Conservation (phyloP, 2,329 filamentous ascomycete genomes). For the Diplodia corticola region DNA sequence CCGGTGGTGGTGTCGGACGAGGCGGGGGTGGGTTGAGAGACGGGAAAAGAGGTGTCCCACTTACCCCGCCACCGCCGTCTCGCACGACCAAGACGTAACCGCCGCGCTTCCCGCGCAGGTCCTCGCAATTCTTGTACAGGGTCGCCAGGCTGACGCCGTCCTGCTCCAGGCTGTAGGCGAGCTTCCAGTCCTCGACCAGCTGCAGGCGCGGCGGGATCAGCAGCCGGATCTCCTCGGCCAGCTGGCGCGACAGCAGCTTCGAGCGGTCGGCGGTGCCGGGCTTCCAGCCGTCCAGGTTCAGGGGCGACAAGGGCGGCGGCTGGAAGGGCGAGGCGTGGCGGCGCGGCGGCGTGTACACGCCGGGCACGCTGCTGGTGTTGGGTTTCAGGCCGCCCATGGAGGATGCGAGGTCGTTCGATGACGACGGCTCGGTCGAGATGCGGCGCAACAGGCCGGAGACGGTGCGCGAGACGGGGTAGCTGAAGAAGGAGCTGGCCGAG, state of each 20-base stretch:
- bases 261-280: conserved; percentile 60
- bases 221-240: conserved; percentile 91
- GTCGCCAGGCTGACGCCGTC: conserved; percentile 86
- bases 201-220: conserved; percentile 85
- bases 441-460: conserved; percentile 50
- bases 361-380: conserved; percentile 49
- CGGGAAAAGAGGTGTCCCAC: conserved; percentile 35
- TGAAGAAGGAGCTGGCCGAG: conserved; percentile 46
- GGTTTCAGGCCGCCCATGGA: conserved; percentile 3
- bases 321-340: conserved; percentile 77
- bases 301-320: conserved; percentile 81
- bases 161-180: conserved; percentile 88
- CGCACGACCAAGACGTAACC: conserved; percentile 88
- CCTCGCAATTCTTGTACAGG: conserved; percentile 76
- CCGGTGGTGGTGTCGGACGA: neutral
- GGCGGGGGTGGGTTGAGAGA: neutral
- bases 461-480: conserved; percentile 52
- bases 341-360: conserved; percentile 61
- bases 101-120: conserved; percentile 66
- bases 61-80: conserved; percentile 72
- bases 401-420: conserved; percentile 19
- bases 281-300: conserved; percentile 68
- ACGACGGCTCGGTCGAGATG: conserved; percentile 45
- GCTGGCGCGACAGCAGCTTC: conserved; percentile 66
- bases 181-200: conserved; percentile 80